Evolutionary conservation across 345 rosid species (phyloP).

Genomic region (Hibiscus tridactylites): DNA sequence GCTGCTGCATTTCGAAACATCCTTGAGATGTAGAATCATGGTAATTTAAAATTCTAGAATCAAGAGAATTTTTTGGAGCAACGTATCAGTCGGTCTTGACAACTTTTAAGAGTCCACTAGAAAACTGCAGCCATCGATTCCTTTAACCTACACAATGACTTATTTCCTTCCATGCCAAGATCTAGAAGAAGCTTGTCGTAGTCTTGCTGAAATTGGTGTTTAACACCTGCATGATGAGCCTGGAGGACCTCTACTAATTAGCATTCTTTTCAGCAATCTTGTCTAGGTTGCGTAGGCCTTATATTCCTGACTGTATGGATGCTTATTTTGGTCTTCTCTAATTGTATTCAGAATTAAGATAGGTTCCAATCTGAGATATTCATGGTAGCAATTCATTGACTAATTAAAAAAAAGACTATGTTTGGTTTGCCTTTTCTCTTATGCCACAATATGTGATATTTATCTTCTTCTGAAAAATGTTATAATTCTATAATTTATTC

Average conservation of each 20-base stretch:
- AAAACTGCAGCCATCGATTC: neutral
- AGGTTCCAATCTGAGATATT: neutral
- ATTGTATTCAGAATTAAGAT: too few relatives aligned
- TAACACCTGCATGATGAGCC: neutral
- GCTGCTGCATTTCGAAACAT: neutral
- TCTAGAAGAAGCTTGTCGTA: neutral
- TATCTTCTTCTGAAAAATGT: neutral
- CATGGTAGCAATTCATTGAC: slow-evolving; percentile 4
- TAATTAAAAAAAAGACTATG: neutral
- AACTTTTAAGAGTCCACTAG: neutral
- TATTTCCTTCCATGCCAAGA: neutral
- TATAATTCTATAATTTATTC: neutral
- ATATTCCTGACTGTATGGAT: neutral
- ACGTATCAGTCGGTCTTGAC: neutral
- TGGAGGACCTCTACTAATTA: neutral
- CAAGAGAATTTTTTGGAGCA: neutral
- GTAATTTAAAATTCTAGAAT: neutral
- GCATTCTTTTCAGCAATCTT: neutral
- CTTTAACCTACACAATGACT: neutral
- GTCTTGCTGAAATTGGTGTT: neutral
- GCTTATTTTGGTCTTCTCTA: too few relatives aligned
- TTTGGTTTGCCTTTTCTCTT: neutral
- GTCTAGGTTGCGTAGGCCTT: neutral
- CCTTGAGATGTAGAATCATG: neutral
- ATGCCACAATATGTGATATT: neutral